Evolutionary conservation across 192 early-diverging fungal genomes (phyloP), one percentile per base, ranked within the genome.

Genomic region (Rhizophagus prolifer): DNA sequence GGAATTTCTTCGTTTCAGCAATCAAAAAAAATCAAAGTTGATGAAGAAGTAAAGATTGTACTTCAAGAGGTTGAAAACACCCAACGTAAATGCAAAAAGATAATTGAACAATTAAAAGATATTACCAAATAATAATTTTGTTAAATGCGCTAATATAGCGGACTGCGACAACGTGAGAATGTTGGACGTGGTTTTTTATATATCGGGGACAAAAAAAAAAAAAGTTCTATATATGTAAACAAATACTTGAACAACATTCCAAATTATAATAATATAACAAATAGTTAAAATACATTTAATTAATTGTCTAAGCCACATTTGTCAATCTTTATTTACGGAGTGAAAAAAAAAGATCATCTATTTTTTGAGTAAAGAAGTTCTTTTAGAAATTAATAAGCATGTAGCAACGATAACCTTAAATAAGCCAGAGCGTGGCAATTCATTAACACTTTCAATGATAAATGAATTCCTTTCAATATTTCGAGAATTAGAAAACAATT

Each of bases 361-460:
- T n/a, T n/a, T n/a, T n/a, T n/a, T n/a, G 50, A 54, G 50, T 54
- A 21, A 16, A 21, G 19, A 54, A 36, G 19, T 66, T 34, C 31
- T 66, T 38, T 30, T 66, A 34, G 64, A 66, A 30, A 16, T 66
- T 30, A 16, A 30, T 0, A 38, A n/a, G 16, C 30, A 38, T 21
- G 30, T 66, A 21, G 64, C 64, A 8, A 66, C 64, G 19, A 66
- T 66, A 38, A 36, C 34, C 1, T 38, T 66, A 66, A 66, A 66
- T 34, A 66, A 28, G 36, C 64, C 64, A 2, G 14, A 38, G 38
- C 64, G 19, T 38, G 90, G 89, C 12, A 91, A 90, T 69, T 80
- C 90, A 6, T 74, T 91, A 13, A 86, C 82, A 26, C 59, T 69
- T 25, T 38, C 78, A n/a, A 84, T 91, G 86, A 83, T 79, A 41